These are phyloP conservation scores for Silene uniflora DNA, from an alignment of 148 eudicot species.

Conservation along the genomic window DNA sequence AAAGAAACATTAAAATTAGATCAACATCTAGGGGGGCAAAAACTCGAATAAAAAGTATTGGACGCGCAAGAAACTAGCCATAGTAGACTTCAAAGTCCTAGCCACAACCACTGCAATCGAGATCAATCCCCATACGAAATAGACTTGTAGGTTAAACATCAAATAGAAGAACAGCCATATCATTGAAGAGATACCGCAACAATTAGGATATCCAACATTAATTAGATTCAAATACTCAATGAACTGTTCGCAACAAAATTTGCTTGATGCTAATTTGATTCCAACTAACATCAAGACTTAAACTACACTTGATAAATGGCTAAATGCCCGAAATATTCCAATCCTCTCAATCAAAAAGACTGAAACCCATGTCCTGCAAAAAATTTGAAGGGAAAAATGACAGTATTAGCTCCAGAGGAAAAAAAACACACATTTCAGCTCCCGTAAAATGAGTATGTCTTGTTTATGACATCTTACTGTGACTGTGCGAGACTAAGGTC, in stretches of 20 bases:
- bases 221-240: constrained; percentile 12
- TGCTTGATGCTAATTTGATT: neutral
- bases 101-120: no score
- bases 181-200: neutral
- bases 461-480: no score
- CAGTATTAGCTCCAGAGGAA: neutral
- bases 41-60: no score
- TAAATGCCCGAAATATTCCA: constrained; percentile 5
- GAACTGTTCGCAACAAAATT: neutral
- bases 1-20: no score
- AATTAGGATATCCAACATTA: constrained; percentile 10
- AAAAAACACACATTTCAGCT: neutral
- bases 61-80: no score
- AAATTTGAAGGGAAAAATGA: neutral
- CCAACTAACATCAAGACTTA: constrained; percentile 16
- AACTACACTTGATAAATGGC: constrained; percentile 20
- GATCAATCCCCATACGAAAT: no score
- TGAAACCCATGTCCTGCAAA: constrained; percentile 49
- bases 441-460: no score
- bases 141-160: no score
- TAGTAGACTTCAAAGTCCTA: no score
- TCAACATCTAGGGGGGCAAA: no score
- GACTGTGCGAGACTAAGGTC: no score
- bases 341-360: constrained; percentile 36
- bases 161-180: neutral